Base-by-base conservation (phyloP, 495 filamentous ascomycete species). In the Aspergillus coremiiformis region DNA sequence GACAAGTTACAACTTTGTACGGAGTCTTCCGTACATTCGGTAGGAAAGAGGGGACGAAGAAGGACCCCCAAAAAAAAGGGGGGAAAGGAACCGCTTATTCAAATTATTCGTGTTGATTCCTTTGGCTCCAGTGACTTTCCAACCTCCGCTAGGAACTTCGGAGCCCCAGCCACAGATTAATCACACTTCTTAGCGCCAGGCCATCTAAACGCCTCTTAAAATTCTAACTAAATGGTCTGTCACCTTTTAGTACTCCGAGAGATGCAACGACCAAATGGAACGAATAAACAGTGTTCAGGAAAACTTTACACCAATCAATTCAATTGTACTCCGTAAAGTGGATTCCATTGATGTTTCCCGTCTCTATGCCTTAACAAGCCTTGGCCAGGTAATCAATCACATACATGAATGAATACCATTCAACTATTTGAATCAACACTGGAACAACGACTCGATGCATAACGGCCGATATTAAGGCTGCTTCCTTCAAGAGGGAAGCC, bases 101-200 rank as follows among this genome's bases (percentile, higher is more conserved):
- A 15, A 44, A 46, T 32, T 46, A 32, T 30, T 46, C 44, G 44
- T 12, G 30, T 41, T 41, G 17, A 21, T 41, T 41, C 37, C n/a
- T 41, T 41, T 41, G 37, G 37, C 37, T 41, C 37, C 37, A 17
- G 17, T 21, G 9, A 20, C 4, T 41, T 41, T 41, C 37, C 15
- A 41, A 20, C 37, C 17, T 21, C 37, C 26, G 20, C 19, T 2
- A 15, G 14, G 32, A 9, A 30, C 7, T 7, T 15, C 4, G n/a
- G 37, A 41, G 37, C n/a, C 37, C 37, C 37, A 41, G 37, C 49
- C 49, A 51, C 37, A 53, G 44, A 53, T 53, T 53, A 53, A 53
- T 53, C 51, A 27, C 47, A 43, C 33, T 39, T 30, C 51, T 53
- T 53, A 53, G 51, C 51, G 51, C 26, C 44, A 27, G 51, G 42